These are phyloP conservation scores for Penicillium hesseltinei DNA, from an alignment of 2,329 filamentous ascomycete genomes.

Conservation along the genomic window DNA sequence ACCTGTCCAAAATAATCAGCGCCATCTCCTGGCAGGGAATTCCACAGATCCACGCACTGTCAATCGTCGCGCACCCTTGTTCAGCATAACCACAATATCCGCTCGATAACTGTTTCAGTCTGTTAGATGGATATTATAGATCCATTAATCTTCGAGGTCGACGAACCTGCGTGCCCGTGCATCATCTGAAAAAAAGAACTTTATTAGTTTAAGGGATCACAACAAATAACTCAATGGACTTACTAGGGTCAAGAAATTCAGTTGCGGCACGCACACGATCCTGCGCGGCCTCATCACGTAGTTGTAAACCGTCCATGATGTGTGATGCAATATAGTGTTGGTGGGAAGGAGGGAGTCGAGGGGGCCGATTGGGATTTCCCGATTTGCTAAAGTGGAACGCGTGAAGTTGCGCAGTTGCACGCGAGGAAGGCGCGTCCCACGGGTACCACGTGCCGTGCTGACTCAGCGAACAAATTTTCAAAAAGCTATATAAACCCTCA, in stretches of 20 bases:
- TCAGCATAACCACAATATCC: slow-evolving; percentile 77
- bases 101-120: slow-evolving; percentile 72
- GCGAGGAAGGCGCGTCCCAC: slow-evolving; percentile 1
- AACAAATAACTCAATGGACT: slow-evolving; percentile 31
- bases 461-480: slow-evolving; percentile 3
- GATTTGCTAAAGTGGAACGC: slow-evolving; percentile 37
- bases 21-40: not conserved
- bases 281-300: slow-evolving; percentile 79
- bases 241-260: slow-evolving; percentile 93
- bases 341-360: slow-evolving; percentile 16
- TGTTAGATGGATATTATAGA: slow-evolving; percentile 12
- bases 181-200: slow-evolving; percentile 49
- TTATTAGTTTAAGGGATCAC: slow-evolving; percentile 10
- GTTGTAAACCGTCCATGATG: slow-evolving; percentile 68
- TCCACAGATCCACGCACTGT: slow-evolving; percentile 43
- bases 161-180: slow-evolving; percentile 54
- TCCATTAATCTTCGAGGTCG: not conserved
- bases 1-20: slow-evolving; percentile 47
- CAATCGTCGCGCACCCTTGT: slow-evolving; percentile 58
- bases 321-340: slow-evolving; percentile 16
- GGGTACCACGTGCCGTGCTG: not conserved
- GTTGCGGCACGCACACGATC: slow-evolving; percentile 83
- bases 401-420: slow-evolving; percentile 14
- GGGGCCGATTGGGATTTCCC: slow-evolving; percentile 20
- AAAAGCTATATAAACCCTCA: slow-evolving; percentile 4